Percentiles rank a stretch among this genome's conserved stretches.
phyloP scores from a whole-genome alignment of 2,329 filamentous ascomycete species.

The Colletotrichum noveboracense region DNA sequence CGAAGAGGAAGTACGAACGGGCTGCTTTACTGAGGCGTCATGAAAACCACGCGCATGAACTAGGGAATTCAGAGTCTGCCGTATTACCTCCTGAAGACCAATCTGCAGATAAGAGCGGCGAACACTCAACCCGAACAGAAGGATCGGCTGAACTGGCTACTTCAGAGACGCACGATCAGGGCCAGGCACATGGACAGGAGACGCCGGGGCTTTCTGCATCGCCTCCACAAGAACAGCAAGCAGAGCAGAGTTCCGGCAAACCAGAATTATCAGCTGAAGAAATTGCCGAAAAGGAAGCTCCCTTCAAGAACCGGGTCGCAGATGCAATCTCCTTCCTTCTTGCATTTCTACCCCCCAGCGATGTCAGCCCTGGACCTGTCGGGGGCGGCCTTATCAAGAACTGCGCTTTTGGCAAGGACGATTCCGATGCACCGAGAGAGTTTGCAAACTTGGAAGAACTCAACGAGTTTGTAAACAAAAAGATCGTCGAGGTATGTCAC shows the following conservation, averaged over 20 bases:
- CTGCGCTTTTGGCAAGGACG: neutral
- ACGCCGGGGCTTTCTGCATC: neutral
- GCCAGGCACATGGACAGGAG: neutral
- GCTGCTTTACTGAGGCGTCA: fast-evolving
- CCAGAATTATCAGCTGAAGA: neutral
- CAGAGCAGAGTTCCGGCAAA: neutral
- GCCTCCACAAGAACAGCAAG: neutral
- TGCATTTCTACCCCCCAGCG: neutral
- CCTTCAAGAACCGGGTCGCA: neutral
- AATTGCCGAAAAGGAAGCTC: neutral
- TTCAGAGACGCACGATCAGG: neutral
- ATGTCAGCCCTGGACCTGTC: neutral
- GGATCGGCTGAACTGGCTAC: neutral
- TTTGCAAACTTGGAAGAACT: neutral
- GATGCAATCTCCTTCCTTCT: neutral
- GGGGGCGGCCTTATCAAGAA: neutral
- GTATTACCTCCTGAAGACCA: fast-evolving
- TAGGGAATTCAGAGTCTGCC: neutral
- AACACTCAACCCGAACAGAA: fast-evolving
- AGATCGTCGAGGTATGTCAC: neutral
- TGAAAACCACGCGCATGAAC: neutral
- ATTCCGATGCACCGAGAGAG: neutral
- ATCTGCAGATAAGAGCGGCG: neutral
- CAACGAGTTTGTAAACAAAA: neutral
- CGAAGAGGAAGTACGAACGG: neutral